These are phyloP conservation scores for Ganoderma sp. DNA, from an alignment of 1,284 basidiomycete genomes.

Conservation along the genomic window DNA sequence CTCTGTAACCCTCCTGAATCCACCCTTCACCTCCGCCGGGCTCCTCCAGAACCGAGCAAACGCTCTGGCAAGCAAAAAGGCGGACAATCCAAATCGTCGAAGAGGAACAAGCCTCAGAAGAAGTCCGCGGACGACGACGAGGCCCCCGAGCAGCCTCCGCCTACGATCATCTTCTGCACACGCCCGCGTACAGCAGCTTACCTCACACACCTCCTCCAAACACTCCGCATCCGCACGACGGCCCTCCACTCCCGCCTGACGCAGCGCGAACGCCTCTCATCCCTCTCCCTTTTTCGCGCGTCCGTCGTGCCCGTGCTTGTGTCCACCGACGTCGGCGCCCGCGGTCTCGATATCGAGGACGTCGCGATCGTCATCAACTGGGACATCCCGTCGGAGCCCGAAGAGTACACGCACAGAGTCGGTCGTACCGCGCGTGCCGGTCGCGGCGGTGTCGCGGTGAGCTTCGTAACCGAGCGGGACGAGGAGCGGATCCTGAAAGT, in stretches of 20 bases:
- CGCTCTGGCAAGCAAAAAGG: slow-evolving; percentile 24
- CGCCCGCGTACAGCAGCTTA: slow-evolving; percentile 90
- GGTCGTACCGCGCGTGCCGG: slow-evolving; percentile 95
- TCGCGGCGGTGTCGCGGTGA: slow-evolving; percentile 87
- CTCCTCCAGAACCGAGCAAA: slow-evolving; percentile 57
- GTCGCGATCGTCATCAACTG: slow-evolving; percentile 97
- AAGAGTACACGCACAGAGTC: slow-evolving; percentile 84
- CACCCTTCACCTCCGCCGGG: slow-evolving; percentile 68
- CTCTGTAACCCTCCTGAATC: slow-evolving; percentile 88
- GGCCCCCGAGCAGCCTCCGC: slow-evolving; percentile 73
- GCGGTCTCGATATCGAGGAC: slow-evolving; percentile 94
- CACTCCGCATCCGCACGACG: slow-evolving; percentile 83
- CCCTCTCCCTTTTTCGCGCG: slow-evolving; percentile 87
- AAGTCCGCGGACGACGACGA: slow-evolving; percentile 47
- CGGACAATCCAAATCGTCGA: slow-evolving; percentile 40
- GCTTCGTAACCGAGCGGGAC: slow-evolving; percentile 94
- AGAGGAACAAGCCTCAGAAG: slow-evolving; percentile 46
- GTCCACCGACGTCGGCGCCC: slow-evolving; percentile 93
- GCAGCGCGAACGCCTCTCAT: slow-evolving; percentile 86
- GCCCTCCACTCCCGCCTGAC: slow-evolving; percentile 93
- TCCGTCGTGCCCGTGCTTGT: slow-evolving; percentile 90
- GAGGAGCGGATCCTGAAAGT: slow-evolving; percentile 85
- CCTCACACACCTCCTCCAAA: slow-evolving; percentile 81
- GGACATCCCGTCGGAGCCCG: slow-evolving; percentile 85
- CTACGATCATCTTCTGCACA: slow-evolving; percentile 96